These are phyloP conservation scores for Ormosia emarginata DNA, from an alignment of 306 rosid genomes.

Conservation along the genomic window DNA sequence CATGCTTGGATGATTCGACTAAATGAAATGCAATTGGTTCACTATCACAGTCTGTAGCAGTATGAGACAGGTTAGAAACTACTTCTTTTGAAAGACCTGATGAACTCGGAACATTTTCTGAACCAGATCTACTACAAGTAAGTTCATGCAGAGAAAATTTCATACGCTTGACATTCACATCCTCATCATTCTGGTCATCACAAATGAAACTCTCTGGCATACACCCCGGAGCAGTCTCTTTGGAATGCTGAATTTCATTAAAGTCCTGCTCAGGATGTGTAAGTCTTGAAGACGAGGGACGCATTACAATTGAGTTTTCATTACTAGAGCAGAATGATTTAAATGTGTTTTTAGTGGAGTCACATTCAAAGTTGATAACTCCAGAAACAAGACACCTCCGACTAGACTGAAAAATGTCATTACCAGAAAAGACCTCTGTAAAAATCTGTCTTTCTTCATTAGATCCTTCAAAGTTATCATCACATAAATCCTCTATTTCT, in stretches of 20 bases:
- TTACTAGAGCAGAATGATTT: slow-evolving; percentile 70
- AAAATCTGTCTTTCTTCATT: slow-evolving; percentile 64
- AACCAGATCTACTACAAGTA: slow-evolving; percentile 40
- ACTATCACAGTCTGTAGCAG: slow-evolving; percentile 36
- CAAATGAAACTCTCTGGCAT: slow-evolving; percentile 33
- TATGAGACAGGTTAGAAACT: slow-evolving; percentile 30
- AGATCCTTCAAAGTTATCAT: slow-evolving; percentile 85
- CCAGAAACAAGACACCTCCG: slow-evolving; percentile 58
- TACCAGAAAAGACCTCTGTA: slow-evolving; percentile 66
- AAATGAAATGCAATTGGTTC: slow-evolving; percentile 53
- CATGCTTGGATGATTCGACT: slow-evolving; percentile 78
- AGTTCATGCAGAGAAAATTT: slow-evolving; percentile 55
- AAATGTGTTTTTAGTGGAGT: slow-evolving; percentile 54
- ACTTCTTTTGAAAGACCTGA: slow-evolving; percentile 37
- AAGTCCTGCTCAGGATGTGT: slow-evolving; percentile 38
- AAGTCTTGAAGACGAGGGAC: slow-evolving; percentile 52
- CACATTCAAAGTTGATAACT: slow-evolving; percentile 57
- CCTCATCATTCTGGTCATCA: slow-evolving; percentile 39
- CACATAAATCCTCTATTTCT: slow-evolving; percentile 56
- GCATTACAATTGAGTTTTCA: slow-evolving; percentile 56
- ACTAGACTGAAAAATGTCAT: slow-evolving; percentile 36
- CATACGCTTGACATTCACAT: slow-evolving; percentile 57
- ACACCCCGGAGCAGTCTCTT: slow-evolving; percentile 40
- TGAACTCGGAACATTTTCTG: slow-evolving; percentile 36
- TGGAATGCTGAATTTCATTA: slow-evolving; percentile 40